A percentile compares a stretch with the other conserved stretches of the same genome.
These are phyloP conservation scores for Fusarium sambucinum DNA, from an alignment of 2,329 filamentous ascomycete species.

Conservation along the genomic window DNA sequence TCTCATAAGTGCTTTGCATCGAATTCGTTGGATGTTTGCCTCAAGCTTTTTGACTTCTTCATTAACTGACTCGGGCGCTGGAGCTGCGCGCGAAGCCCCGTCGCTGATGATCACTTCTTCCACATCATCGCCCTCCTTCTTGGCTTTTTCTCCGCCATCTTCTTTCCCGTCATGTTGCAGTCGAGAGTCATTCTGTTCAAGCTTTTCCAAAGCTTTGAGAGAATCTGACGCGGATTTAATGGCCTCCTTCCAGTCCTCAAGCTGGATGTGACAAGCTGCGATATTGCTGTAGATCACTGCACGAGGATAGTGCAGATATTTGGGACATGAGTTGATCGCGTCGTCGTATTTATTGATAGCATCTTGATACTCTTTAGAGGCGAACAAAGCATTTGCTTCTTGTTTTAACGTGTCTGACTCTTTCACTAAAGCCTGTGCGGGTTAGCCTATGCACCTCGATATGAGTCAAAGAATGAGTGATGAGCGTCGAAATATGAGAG, in stretches of 20 bases:
- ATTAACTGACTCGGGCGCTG: constrained; percentile 46
- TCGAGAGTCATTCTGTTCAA: constrained; percentile 59
- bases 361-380: constrained; percentile 75
- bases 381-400: constrained; percentile 84
- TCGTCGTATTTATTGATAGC: constrained; percentile 87
- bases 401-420: constrained; percentile 80
- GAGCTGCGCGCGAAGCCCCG: constrained; percentile 65
- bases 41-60: constrained; percentile 42
- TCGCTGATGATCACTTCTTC: constrained; percentile 71
- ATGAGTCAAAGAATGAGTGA: neutral
- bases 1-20: constrained; percentile 84
- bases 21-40: constrained; percentile 79
- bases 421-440: constrained; percentile 70
- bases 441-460: neutral
- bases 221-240: constrained; percentile 79
- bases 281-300: constrained; percentile 91
- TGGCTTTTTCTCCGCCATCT: constrained; percentile 53
- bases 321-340: constrained; percentile 81
- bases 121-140: constrained; percentile 58
- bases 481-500: neutral
- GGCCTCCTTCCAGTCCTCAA: constrained; percentile 87
- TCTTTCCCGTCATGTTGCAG: constrained; percentile 54
- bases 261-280: constrained; percentile 86
- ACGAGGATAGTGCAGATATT: constrained; percentile 87
- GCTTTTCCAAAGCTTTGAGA: constrained; percentile 76